Percentiles rank a stretch among this genome's conserved stretches.
Conservation (phyloP, 345 rosid species). For the Erucastrum elatum region DNA sequence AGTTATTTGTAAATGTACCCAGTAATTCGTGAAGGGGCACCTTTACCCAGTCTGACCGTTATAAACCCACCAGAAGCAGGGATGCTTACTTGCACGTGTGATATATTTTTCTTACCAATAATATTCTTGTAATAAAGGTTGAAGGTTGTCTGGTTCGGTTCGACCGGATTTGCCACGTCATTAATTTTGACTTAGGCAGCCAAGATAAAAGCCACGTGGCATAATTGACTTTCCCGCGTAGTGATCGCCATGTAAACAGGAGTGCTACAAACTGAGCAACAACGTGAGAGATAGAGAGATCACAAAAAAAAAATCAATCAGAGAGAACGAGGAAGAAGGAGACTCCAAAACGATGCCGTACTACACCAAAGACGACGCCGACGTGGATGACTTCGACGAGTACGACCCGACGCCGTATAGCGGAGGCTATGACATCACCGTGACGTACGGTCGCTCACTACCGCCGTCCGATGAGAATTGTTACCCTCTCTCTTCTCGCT, state of each 20-base stretch:
- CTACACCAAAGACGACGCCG: constrained; percentile 57
- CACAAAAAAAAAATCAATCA: neutral
- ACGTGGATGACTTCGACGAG: constrained; percentile 67
- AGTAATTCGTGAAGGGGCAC: neutral
- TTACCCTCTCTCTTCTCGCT: constrained; percentile 50
- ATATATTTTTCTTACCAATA: too few relatives aligned
- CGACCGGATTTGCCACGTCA: neutral
- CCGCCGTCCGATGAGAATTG: constrained; percentile 68
- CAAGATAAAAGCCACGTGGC: constrained; percentile 22
- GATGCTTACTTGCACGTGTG: too few relatives aligned
- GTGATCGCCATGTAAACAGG: constrained; percentile 27
- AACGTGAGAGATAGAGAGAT: neutral
- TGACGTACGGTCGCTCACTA: constrained; percentile 77
- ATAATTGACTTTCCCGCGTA: constrained; percentile 17
- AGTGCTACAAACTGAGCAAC: neutral
- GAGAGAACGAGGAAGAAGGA: neutral
- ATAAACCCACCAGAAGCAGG: too few relatives aligned
- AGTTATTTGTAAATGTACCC: neutral
- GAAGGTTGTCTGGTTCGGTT: neutral
- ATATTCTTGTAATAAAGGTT: too few relatives aligned
- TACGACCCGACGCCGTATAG: constrained; percentile 83
- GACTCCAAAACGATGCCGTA: constrained; percentile 61
- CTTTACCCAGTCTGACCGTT: too few relatives aligned
- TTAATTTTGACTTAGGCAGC: constrained; percentile 9
- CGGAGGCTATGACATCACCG: constrained; percentile 72